Conservation (phyloP, 2,329 filamentous ascomycete genomes). For the Fusarium sp. region DNA sequence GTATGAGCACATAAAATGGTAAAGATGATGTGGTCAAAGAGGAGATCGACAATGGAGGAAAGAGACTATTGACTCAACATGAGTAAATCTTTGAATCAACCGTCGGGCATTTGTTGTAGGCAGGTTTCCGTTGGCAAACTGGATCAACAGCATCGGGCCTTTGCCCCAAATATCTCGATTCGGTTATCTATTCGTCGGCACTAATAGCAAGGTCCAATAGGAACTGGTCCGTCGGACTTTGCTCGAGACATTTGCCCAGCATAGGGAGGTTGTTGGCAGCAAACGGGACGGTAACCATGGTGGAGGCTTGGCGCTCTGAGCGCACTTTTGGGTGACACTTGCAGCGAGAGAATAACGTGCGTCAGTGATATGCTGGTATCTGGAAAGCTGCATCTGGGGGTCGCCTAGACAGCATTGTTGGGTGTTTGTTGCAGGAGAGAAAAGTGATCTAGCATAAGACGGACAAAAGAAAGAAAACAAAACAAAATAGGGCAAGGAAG, state of each 20-base stretch:
- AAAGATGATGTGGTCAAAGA: neutral
- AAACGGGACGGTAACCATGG: neutral
- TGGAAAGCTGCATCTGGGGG: neutral
- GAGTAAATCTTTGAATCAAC: neutral
- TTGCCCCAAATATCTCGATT: neutral
- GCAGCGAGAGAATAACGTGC: neutral
- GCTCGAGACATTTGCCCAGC: neutral
- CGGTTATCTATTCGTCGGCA: neutral
- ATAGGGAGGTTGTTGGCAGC: neutral
- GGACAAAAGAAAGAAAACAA: neutral
- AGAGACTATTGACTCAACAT: neutral
- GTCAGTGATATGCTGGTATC: neutral
- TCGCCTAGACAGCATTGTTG: neutral
- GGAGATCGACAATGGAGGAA: neutral
- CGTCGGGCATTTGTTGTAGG: neutral
- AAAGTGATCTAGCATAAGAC: neutral
- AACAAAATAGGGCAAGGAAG: neutral
- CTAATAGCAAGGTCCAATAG: neutral
- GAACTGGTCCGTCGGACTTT: neutral
- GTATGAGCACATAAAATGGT: neutral
- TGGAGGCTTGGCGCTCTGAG: neutral
- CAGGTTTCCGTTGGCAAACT: no score
- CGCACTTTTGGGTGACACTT: neutral
- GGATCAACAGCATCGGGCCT: neutral
- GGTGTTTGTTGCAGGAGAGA: neutral